Base-by-base conservation (phyloP, 2,329 filamentous ascomycete genomes). In the Colletotrichum eremochloae region DNA sequence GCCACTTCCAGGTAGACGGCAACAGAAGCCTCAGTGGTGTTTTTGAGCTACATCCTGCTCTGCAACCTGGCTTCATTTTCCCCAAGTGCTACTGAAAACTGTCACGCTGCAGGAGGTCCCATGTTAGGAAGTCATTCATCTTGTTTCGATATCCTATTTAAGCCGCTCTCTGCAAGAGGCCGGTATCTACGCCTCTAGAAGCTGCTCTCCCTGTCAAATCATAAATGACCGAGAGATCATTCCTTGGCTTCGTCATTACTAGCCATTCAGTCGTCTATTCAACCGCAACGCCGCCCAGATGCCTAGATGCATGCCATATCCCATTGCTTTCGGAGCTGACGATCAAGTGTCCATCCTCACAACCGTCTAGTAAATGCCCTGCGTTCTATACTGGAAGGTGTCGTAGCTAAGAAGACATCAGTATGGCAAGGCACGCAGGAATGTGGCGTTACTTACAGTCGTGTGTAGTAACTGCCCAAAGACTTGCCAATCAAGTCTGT, bases 351-450 rank as follows among this genome's bases (percentile, higher is more conserved):
- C 46, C 53, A 18, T 62, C 63, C 46, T 48, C 29, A 55, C 68
- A 46, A n/a, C 72, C 69, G 66, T 74, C 77, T 88, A 96, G 82
- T 96, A 96, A 82, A 96, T 96, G 76, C 93, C 94, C 82, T 96
- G 93, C 46, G 94, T 95, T 78, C 94, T 90, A 83, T 96, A 96
- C 84, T 96, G 93, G 84, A 95, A 96, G 74, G 93, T 94, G 82
- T 95, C 93, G 79, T 95, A 94, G 82, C 92, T 94, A 53, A 3
- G 18, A 46, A 62, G 52, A 8, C 1, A 40, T 76, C 31, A 73
- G 42, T 72, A 46, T 15, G 42, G 24, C 14, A 1, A 31, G 3
- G 12, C 24, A 38, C 14, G 20, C 36, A 50, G 2, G 8, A 18
- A 33, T 46, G 11, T 46, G 46, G 40, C 6, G n/a, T 40, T 57